Base-by-base conservation (phyloP, 2,329 filamentous ascomycete species). In the Penicillium sp. region DNA sequence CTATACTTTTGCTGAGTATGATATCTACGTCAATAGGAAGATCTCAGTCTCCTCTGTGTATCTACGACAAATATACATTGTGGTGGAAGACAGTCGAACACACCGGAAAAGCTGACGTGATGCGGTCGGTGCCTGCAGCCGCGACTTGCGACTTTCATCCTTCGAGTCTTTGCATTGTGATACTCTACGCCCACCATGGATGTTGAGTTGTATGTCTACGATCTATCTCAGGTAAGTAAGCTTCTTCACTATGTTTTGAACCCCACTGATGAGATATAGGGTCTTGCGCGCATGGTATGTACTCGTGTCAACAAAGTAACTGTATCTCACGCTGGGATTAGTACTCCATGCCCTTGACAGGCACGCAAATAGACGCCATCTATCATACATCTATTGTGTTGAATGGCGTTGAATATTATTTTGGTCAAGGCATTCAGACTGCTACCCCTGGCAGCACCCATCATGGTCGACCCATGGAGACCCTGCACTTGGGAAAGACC, bases 381-480 rank as follows among this genome's bases (percentile, higher is more conserved):
- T 96, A 96, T 53, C 92, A 98, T 62, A 96, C 92, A 0, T 86
- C 89, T 0, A 80, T 98, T 37, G 82, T 95, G 28, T 72, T 96
- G 26, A 77, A 80, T 35, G 81, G 82, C n/a, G 75, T 83, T 34
- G 92, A 98, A 65, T 95, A 94, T 62, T 80, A 90, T 54, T 96
- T 89, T 52, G 90, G 94, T 43, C 81, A 85, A 38, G 87, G 87
- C 38, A 83, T 96, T 35, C 85, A 94, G 54, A 80, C 81, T 37
- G 87, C 90, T 43, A 67, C 71, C 7, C 86, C 92, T 0, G 89
- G 89, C 1, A 75, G 77, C 8, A 95, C 88, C 1, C 90, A 96
- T 60, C 82, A 95, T 54, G 92, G 90, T 5, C 74, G 73, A 37
- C 89, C 92, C 0, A 78, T 95, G 71, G 77, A 95, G 59, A 74